Evolutionary conservation across 345 rosid species (phyloP).

Genomic region (Raphanus raphanistrum): DNA sequence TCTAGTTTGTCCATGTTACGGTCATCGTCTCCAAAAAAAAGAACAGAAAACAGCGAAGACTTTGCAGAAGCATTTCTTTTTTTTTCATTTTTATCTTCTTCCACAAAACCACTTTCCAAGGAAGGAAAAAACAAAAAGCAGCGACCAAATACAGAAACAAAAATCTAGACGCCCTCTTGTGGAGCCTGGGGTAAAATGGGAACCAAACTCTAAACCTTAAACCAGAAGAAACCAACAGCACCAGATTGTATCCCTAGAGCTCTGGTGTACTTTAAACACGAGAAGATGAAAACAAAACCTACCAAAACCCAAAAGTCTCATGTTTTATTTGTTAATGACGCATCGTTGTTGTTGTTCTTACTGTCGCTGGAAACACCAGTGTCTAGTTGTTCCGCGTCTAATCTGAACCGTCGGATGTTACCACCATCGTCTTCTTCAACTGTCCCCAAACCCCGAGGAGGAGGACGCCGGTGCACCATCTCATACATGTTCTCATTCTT

Average conservation of each 20-base stretch:
- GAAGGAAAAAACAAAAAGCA: background rate
- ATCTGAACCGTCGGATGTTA: constrained; percentile 1
- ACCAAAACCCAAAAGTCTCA: background rate
- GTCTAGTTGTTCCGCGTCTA: background rate
- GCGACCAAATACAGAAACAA: background rate
- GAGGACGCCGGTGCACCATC: constrained; percentile 16
- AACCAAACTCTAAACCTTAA: constrained; percentile 4
- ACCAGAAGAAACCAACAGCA: background rate
- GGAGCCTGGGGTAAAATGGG: background rate
- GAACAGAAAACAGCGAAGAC: background rate
- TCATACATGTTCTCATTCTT: constrained; percentile 7
- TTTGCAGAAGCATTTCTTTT: constrained; percentile 3
- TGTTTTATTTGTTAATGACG: background rate
- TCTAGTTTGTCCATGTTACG: background rate
- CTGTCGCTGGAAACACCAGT: background rate
- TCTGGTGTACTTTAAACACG: background rate
- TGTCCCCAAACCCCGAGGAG: background rate
- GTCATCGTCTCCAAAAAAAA: background rate
- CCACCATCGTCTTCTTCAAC: constrained; percentile 1
- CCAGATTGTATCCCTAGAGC: background rate
- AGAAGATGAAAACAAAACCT: background rate
- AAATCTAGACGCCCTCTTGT: constrained; percentile 9
- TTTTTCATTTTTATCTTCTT: background rate
- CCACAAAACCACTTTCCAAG: background rate
- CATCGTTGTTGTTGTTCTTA: background rate